Conservation (phyloP, 1,284 basidiomycete genomes). For the Irpex sp. region DNA sequence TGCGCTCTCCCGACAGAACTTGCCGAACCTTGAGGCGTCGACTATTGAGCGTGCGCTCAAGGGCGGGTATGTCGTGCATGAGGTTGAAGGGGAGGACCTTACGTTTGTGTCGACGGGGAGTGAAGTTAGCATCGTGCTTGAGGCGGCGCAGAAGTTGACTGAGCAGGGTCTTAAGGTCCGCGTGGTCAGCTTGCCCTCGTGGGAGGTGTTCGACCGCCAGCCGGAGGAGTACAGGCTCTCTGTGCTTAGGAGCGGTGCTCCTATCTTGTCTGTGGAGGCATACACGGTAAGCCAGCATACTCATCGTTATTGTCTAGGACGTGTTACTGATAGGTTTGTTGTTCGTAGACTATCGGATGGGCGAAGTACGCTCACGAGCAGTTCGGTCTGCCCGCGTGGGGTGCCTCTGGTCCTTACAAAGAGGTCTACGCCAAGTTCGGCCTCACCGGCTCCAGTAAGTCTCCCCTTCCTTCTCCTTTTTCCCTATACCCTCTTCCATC, state of each 20-base stretch:
- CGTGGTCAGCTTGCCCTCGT: constrained; percentile 87
- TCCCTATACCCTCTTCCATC: constrained; percentile 11
- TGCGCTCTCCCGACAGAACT: constrained; percentile 88
- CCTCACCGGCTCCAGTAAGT: constrained; percentile 74
- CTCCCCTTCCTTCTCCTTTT: not conserved
- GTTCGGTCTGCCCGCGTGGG: constrained; percentile 79
- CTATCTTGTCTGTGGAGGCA: constrained; percentile 89
- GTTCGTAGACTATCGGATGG: constrained; percentile 71
- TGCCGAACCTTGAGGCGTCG: constrained; percentile 89
- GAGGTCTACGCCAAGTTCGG: constrained; percentile 90
- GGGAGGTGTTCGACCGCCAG: constrained; percentile 88
- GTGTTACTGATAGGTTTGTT: constrained; percentile 1
- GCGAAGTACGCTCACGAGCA: constrained; percentile 87
- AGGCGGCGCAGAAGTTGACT: constrained; percentile 78
- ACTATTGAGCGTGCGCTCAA: constrained; percentile 81
- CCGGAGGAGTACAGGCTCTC: constrained; percentile 75
- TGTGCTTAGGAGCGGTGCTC: constrained; percentile 86
- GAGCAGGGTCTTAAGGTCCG: constrained; percentile 78
- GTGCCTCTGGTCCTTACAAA: constrained; percentile 87
- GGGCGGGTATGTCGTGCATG: constrained; percentile 89
- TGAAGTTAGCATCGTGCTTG: constrained; percentile 84
- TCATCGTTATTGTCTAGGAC: too few species aligned
- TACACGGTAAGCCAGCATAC: constrained; percentile 62
- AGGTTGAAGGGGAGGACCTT: constrained; percentile 73
- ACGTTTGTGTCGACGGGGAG: constrained; percentile 89